Conservation (phyloP, 2,329 filamentous ascomycete species). For the Chrysosporium keratinophilum region DNA sequence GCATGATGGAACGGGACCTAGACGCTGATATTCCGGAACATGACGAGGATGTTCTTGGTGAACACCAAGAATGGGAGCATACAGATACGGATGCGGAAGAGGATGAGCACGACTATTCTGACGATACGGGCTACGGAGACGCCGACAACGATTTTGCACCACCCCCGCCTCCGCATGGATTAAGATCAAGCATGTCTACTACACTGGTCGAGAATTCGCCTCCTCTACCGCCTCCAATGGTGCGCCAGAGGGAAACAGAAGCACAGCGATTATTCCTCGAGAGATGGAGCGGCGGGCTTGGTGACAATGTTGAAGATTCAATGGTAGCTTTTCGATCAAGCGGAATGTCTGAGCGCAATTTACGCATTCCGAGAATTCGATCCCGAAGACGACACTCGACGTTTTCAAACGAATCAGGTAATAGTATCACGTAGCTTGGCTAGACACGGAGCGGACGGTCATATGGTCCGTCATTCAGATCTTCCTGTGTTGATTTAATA, state of each 20-base stretch:
- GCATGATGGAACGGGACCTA: slow-evolving; percentile 15
- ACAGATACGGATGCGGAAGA: slow-evolving; percentile 59
- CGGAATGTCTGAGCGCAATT: slow-evolving; percentile 24
- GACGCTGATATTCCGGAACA: slow-evolving; percentile 20
- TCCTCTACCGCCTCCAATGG: slow-evolving; percentile 20
- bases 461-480: not conserved
- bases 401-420: slow-evolving; percentile 1
- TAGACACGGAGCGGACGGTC: not conserved
- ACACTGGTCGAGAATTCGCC: slow-evolving; percentile 22
- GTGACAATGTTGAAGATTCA: slow-evolving; percentile 17
- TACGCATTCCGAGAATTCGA: slow-evolving; percentile 12
- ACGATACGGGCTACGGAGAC: slow-evolving; percentile 1
- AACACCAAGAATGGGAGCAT: slow-evolving; percentile 60
- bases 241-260: slow-evolving; percentile 27
- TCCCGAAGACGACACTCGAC: slow-evolving; percentile 4
- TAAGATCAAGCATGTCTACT: slow-evolving; percentile 16
- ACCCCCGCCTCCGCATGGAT: not conserved
- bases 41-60: slow-evolving; percentile 31
- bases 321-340: slow-evolving; percentile 23
- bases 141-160: slow-evolving; percentile 4
- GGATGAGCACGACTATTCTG: slow-evolving; percentile 22
- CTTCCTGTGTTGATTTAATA: no score
- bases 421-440: not conserved
- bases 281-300: slow-evolving; percentile 31
- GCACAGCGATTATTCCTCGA: slow-evolving; percentile 32